Evolutionary conservation across 441 rosid genomes (phyloP).

Genomic region (Erysimum pusillum): DNA sequence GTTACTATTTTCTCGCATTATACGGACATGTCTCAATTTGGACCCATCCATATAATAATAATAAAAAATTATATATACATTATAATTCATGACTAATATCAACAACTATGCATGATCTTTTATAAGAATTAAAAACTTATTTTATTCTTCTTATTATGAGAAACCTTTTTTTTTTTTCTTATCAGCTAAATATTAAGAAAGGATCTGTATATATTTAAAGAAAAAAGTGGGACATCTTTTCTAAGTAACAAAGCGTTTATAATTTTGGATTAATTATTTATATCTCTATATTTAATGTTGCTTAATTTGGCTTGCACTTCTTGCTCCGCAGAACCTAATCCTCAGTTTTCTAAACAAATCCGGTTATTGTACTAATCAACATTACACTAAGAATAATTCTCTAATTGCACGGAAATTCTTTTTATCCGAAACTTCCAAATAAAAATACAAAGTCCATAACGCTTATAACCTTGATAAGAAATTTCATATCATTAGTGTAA

Average conservation of each 20-base stretch:
- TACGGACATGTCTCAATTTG: conserved; percentile 25
- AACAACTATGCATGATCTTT: conserved; percentile 4
- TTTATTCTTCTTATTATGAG: neutral
- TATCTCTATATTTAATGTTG: neutral
- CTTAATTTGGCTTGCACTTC: conserved; percentile 19
- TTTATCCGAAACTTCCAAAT: neutral
- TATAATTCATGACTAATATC: conserved; percentile 9
- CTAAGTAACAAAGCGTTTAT: conserved; percentile 6
- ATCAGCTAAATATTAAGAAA: neutral
- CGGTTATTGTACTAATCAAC: neutral
- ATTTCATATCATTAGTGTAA: neutral
- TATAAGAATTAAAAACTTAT: neutral
- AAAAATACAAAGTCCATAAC: neutral
- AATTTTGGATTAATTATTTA: neutral
- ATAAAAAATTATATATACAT: neutral
- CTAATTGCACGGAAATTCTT: neutral
- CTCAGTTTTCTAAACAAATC: conserved; percentile 4
- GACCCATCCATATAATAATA: conserved; percentile 29
- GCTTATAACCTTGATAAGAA: conserved; percentile 7
- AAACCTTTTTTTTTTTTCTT: too few species aligned
- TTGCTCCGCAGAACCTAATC: conserved; percentile 40
- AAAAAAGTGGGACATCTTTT: conserved; percentile 33
- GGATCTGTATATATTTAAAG: neutral
- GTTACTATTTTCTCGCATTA: conserved; percentile 41
- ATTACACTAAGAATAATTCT: neutral